phyloP scores from a whole-genome alignment of 202 grass and related monocot species.

The Thinopyrum obtusiflorum region DNA sequence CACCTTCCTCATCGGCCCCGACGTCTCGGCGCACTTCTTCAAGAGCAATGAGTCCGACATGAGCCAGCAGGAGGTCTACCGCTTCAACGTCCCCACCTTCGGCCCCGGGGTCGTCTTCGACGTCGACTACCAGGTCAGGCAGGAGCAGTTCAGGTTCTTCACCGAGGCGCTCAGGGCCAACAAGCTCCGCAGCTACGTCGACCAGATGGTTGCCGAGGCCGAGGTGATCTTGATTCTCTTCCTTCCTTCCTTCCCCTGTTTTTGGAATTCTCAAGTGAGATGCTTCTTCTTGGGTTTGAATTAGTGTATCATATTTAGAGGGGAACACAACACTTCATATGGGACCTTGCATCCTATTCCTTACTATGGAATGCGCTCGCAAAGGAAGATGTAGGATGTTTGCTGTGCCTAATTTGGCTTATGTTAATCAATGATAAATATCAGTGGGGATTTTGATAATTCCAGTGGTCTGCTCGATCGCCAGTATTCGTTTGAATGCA shows the following conservation, averaged over 20 bases:
- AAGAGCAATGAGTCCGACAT: slow-evolving; percentile 81
- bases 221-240: slow-evolving; percentile 48
- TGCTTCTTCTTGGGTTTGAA: slow-evolving; percentile 18
- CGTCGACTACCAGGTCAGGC: slow-evolving; percentile 76
- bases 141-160: slow-evolving; percentile 98
- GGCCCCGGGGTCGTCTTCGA: slow-evolving; percentile 91
- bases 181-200: slow-evolving; percentile 84
- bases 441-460: neutral
- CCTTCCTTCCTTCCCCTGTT: neutral
- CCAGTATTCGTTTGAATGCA: too few relatives aligned
- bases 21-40: slow-evolving; percentile 88
- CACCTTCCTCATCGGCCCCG: slow-evolving; percentile 80
- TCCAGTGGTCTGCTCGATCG: neutral
- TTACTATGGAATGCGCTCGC: neutral
- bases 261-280: neutral
- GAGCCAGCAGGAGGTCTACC: slow-evolving; percentile 97
- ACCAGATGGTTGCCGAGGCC: slow-evolving; percentile 80
- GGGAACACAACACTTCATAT: neutral
- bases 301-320: neutral
- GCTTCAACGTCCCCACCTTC: slow-evolving; percentile 91
- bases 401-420: neutral
- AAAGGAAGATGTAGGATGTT: neutral
- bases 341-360: neutral
- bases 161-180: slow-evolving; percentile 70
- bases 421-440: neutral